Evolutionary conservation across 805 yeast species (phyloP), one percentile per base, ranked within the genome.

Genomic region (Nematodospora valgi): DNA sequence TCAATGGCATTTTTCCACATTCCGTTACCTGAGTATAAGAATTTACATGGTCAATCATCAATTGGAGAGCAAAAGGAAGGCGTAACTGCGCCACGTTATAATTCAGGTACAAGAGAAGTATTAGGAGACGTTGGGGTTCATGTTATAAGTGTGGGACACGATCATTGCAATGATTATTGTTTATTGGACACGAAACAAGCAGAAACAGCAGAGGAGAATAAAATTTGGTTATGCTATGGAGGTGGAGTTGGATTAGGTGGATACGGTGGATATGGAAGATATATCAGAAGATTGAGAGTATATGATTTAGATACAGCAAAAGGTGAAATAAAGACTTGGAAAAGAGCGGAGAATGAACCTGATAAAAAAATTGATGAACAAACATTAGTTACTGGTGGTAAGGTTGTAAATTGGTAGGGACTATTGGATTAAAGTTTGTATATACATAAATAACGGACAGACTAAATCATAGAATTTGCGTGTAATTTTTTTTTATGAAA

Each of bases 231-330:
- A 22, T 93, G 98, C 52, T 88, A 87, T 53, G 98, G 96, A 3
- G 98, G 98, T 17, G 94, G 80, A 1, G 72, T 76, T 4, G 98
- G 98, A 11, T 94, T 86, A 60, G 98, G 98, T 25, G 98, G 96
- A 0, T 93, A 93, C 54, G 97, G 83, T 6, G 97, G 97, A 0
- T 87, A 88, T 49, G 91, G 88, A 1, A 91, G 89, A 2, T 86
- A 82, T 21, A 68, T 82, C n/a, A 75, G 98, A 48, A 71, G 97
- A 37, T 51, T 87, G 29, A 68, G 98, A 32, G 48, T 82, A 0
- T 91, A 70, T 53, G 87, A 84, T 27, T 48, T 89, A 9, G 81
- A 87, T 52, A 52, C 74, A 1, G 49, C 57, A 6, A 52, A 55
- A 1, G 69, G 72, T 2, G 61, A 62, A 13, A 75, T 82, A 20